Evolutionary conservation across 768 basidiomycete genomes (phyloP).

Genomic region (Lactarius trivialis): DNA sequence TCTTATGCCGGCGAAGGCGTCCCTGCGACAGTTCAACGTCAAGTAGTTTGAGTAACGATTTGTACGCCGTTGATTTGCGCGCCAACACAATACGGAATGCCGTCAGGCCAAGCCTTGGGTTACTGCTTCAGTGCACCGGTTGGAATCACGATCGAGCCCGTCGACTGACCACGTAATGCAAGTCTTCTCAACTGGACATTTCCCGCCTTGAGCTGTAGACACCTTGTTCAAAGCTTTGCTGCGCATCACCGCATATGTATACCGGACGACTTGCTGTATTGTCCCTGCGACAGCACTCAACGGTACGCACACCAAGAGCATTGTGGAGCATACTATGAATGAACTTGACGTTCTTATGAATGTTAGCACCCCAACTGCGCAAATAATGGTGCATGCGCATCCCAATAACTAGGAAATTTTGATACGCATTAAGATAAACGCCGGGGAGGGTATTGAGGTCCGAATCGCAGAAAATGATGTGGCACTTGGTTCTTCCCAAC

Average conservation of each 20-base stretch:
- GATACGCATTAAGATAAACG: conserved; percentile 79
- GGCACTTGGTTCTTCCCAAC: conserved; percentile 64
- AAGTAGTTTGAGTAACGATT: conserved; percentile 41
- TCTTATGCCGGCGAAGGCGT: conserved; percentile 37
- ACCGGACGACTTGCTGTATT: conserved; percentile 54
- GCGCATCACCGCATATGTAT: conserved; percentile 47
- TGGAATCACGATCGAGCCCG: conserved; percentile 4
- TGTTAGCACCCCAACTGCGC: conserved; percentile 46
- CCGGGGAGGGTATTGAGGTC: conserved; percentile 53
- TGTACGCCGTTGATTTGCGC: conserved; percentile 45
- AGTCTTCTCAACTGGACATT: conserved; percentile 41
- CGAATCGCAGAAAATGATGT: conserved; percentile 75
- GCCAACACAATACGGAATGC: conserved; percentile 68
- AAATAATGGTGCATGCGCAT: conserved; percentile 87
- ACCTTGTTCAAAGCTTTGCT: conserved; percentile 39
- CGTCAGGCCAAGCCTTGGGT: conserved; percentile 66
- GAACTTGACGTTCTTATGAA: conserved; percentile 42
- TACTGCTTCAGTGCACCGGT: neutral
- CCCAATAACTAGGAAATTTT: conserved; percentile 73
- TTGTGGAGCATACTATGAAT: conserved; percentile 42
- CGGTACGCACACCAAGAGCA: neutral
- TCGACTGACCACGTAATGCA: conserved; percentile 54
- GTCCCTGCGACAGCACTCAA: conserved; percentile 38
- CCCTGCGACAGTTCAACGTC: conserved; percentile 44
- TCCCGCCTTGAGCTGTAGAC: conserved; percentile 34